Percentiles rank a stretch among this genome's conserved stretches.
Evolutionary conservation across 371 early-diverging fungal species (phyloP).

Genomic region (Mycotypha africana): DNA sequence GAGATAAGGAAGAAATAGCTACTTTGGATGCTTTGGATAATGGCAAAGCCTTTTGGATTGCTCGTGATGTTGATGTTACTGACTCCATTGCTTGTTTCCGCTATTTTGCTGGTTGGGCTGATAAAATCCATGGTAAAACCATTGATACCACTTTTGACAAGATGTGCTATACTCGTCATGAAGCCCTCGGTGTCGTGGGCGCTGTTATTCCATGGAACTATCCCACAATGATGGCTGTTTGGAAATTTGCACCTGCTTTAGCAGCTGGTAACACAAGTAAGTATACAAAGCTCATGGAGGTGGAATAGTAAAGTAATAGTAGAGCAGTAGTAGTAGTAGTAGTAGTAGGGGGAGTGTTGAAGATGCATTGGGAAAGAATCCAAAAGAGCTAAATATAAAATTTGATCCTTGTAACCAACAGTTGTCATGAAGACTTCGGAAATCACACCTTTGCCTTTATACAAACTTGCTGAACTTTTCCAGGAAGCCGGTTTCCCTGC

Average conservation of each 20-base stretch:
- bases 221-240: slow-evolving; percentile 60
- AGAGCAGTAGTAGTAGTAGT: no score
- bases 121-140: slow-evolving; percentile 12
- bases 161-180: slow-evolving; percentile 65
- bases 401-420: no score
- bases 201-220: slow-evolving; percentile 53
- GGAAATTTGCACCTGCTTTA: slow-evolving; percentile 84
- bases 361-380: no score
- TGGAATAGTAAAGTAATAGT: no score
- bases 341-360: no score
- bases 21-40: slow-evolving; percentile 74
- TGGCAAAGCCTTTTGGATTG: slow-evolving; percentile 71
- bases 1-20: slow-evolving; percentile 61
- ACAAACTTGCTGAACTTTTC: slow-evolving; percentile 36
- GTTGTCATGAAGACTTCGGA: slow-evolving; percentile 24
- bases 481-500: slow-evolving; percentile 40
- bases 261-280: slow-evolving; percentile 57
- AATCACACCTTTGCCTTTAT: slow-evolving; percentile 46
- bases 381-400: no score
- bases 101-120: slow-evolving; percentile 73
- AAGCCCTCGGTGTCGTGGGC: slow-evolving; percentile 75
- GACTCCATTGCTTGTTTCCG: slow-evolving; percentile 63
- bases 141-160: slow-evolving; percentile 47
- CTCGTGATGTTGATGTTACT: slow-evolving; percentile 55
- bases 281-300: no score